Evolutionary conservation across 345 rosid species (phyloP), one percentile per base, ranked within the genome.

Genomic region (Moricandia moricandioides): DNA sequence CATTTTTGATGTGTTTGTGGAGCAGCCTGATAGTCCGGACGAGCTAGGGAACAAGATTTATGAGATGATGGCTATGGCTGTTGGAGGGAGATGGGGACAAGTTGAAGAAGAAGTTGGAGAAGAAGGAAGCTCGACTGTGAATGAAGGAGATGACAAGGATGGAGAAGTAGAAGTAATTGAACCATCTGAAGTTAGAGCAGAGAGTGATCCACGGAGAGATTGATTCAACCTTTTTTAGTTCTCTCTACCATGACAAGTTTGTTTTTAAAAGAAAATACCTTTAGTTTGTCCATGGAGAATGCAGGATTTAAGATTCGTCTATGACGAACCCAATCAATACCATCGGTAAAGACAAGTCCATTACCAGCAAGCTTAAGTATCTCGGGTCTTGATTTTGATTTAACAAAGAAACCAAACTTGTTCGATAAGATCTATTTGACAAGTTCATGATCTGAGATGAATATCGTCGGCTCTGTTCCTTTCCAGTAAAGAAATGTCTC

Each of bases 61-160:
- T 9, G 97, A 96, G 82, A 92, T 96, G 95, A 96, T 96, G 96
- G 91, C 94, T 1, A 85, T 96, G 90, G 99, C 99, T 12, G 88
- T 96, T 10, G 98, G 98, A 40, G 98, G 98, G 58, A 88, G 97
- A 87, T 96, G 99, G 99, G 99, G 97, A 17, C 83, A 93, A 77
- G 82, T 82, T 8, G 96, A 90, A 52, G 88, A 78, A 4, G 88
- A 72, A 1, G 84, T 62, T 31, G 78, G 26, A 8, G 82, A 71
- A 4, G 84, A 77, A 51, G 84, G 66, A 33, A 55, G 70, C 76
- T 62, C 75, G 1, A 65, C 7, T 21, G 58, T 72, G 1, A 73
- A 7, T 49, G 61, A 62, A 0, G 63, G 35, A 54, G 90, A 67
- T 30, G 70, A 33, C 0, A 40, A 33, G 18, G 84, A 17, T 51